Conservation (phyloP, 345 rosid species). For the Hibiscus trionum region DNA sequence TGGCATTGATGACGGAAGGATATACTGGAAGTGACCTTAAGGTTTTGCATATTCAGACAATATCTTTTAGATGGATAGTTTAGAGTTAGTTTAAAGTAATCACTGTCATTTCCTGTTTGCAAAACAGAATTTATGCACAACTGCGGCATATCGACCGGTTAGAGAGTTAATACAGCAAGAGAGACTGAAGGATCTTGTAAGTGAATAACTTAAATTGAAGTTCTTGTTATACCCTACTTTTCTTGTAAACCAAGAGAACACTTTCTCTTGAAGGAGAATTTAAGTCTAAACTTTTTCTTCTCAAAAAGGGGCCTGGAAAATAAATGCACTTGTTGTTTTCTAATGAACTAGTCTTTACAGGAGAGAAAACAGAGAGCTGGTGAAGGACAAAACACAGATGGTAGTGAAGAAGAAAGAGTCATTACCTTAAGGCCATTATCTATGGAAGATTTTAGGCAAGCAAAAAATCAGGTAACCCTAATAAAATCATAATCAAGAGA, state of each 20-base stretch:
- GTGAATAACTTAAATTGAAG: neutral
- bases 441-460: constrained; percentile 68
- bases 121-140: constrained; percentile 15
- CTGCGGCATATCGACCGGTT: constrained; percentile 12
- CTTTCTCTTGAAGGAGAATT: neutral
- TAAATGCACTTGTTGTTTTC: neutral
- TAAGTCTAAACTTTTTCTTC: neutral
- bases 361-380: constrained; percentile 50
- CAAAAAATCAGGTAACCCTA: constrained; percentile 62
- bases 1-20: constrained; percentile 87
- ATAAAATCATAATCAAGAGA: neutral
- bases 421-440: constrained; percentile 65
- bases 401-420: constrained; percentile 39
- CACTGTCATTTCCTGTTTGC: neutral
- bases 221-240: neutral
- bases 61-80: neutral
- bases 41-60: constrained; percentile 42
- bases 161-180: constrained; percentile 14
- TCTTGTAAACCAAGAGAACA: constrained; percentile 9
- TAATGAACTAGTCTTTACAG: constrained; percentile 17
- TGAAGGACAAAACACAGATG: constrained; percentile 28
- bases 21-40: constrained; percentile 95
- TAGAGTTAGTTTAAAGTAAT: neutral
- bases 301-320: neutral
- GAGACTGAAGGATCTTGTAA: constrained; percentile 8